These are phyloP conservation scores for Cryptococcus hybrid DNA, from an alignment of 1,284 basidiomycete genomes.

Conservation along the genomic window DNA sequence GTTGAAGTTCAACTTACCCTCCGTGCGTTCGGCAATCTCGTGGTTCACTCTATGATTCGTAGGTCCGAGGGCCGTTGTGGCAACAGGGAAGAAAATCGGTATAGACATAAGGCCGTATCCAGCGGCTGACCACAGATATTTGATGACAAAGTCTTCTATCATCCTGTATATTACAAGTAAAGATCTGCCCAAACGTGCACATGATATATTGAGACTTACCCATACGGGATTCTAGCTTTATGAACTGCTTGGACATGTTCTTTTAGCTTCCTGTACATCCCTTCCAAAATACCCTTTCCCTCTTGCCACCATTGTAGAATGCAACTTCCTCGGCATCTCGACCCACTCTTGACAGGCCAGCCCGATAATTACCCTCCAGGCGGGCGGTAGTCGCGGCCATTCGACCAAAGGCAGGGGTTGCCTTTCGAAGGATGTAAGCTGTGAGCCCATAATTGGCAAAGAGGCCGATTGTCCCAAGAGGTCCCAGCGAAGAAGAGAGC, in stretches of 20 bases:
- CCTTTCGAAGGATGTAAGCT: constrained; percentile 73
- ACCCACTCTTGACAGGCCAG: constrained; percentile 82
- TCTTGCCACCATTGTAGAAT: constrained; percentile 88
- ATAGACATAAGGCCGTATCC: constrained; percentile 87
- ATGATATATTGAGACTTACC: constrained; percentile 13
- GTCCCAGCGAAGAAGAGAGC: constrained; percentile 78
- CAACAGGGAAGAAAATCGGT: constrained; percentile 64
- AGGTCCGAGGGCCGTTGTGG: constrained; percentile 10
- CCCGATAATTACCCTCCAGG: constrained; percentile 80
- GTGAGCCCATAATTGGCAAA: constrained; percentile 85
- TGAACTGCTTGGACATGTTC: constrained; percentile 90
- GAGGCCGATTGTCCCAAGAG: constrained; percentile 68
- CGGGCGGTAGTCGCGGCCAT: constrained; percentile 86
- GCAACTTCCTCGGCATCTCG: constrained; percentile 93
- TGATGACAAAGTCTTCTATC: constrained; percentile 93
- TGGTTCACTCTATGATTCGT: constrained; percentile 9
- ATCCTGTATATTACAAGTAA: constrained; percentile 26
- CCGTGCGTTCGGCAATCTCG: constrained; percentile 60
- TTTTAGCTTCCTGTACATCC: constrained; percentile 76
- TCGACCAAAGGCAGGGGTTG: constrained; percentile 91
- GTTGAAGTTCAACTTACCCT: constrained; percentile 54
- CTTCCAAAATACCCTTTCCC: constrained; percentile 82
- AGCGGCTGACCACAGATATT: constrained; percentile 88
- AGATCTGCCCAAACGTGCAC: not conserved
- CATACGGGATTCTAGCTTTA: constrained; percentile 56